Evolutionary conservation across 2,329 filamentous ascomycete genomes (phyloP), one percentile per base, ranked within the genome.

Genomic region (Magnaporthales sp.): DNA sequence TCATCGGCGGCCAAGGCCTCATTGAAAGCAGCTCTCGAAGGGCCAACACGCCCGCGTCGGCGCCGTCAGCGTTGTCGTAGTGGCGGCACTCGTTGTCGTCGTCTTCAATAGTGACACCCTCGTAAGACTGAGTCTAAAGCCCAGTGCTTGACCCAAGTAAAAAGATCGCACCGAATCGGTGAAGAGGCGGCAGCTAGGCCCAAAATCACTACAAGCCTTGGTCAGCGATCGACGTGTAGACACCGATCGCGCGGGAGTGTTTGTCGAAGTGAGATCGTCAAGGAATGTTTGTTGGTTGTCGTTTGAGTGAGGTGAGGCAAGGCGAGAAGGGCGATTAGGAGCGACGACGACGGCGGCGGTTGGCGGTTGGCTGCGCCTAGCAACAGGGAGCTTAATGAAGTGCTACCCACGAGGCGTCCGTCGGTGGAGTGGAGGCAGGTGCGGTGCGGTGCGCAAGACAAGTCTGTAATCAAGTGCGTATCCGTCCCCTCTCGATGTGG

Each of bases 1-100:
- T 58, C 54, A 58, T 11, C 29, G 27, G 56, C 29, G 64, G 64
- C 64, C 64, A 56, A 32, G 54, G 22, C 54, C 64, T 66, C 64
- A 65, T 65, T 31, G 63, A 65, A 56, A 24, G n/a, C 38, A 64
- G 32, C 30, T n/a, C 38, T 27, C 22, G 30, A 63, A 30, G 26
- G 24, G 32, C 54, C 54, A 58, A 58, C n/a, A 24, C 54, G 54
- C 22, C 27, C 27, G 11, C 60, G 60, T 32, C 60, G 60, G 24
- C 30, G 60, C 31, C n/a, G 38, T 65, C 8, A 24, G 11, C 38
- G 63, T 65, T 24, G 63, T 51, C 11, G 31, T 22, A 9, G 51
- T 54, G 9, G 9, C n/a, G 51, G n/a, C n/a, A n/a, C n/a, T 24
- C n/a, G n/a, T 51, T 8, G 38, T 51, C 38, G 19, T n/a, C 38